These are phyloP conservation scores for Jamesozyma hellenica DNA, from an alignment of 805 yeast species.

Conservation along the genomic window DNA sequence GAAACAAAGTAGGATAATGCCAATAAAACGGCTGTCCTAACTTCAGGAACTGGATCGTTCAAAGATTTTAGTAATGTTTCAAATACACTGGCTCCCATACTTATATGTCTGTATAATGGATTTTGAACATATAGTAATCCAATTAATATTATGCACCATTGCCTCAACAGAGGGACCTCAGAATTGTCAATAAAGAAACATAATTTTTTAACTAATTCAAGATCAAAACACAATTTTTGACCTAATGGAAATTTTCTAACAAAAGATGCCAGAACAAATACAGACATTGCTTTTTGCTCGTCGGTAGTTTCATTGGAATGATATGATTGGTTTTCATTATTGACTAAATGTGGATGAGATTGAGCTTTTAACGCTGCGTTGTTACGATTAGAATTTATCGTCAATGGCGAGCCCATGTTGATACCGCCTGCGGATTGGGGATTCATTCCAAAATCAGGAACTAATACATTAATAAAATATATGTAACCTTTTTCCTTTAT, in stretches of 20 bases:
- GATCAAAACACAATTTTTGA: constrained; percentile 66
- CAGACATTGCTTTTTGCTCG: constrained; percentile 93
- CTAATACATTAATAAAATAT: constrained; percentile 74
- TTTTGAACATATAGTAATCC: constrained; percentile 67
- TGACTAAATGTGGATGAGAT: neutral
- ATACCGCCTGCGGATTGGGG: constrained; percentile 10
- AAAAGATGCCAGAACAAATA: constrained; percentile 77
- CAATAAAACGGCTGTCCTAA: constrained; percentile 70
- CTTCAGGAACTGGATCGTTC: constrained; percentile 91
- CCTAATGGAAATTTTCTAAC: constrained; percentile 72
- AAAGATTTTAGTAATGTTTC: constrained; percentile 44
- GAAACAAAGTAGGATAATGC: constrained; percentile 64
- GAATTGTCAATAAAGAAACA: constrained; percentile 55
- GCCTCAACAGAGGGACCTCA: constrained; percentile 78
- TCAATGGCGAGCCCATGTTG: constrained; percentile 11
- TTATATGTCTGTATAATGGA: constrained; percentile 64
- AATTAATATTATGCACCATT: constrained; percentile 79
- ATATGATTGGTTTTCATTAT: constrained; percentile 5
- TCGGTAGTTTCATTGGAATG: constrained; percentile 38
- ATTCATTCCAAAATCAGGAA: constrained; percentile 31
- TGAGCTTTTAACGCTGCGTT: neutral
- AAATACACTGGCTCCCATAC: constrained; percentile 53
- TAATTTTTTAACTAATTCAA: constrained; percentile 62
- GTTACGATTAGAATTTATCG: constrained; percentile 10
- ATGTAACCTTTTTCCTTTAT: constrained; percentile 84